Evolutionary conservation across 805 yeast genomes (phyloP).

Genomic region (Barnettozyma californica): DNA sequence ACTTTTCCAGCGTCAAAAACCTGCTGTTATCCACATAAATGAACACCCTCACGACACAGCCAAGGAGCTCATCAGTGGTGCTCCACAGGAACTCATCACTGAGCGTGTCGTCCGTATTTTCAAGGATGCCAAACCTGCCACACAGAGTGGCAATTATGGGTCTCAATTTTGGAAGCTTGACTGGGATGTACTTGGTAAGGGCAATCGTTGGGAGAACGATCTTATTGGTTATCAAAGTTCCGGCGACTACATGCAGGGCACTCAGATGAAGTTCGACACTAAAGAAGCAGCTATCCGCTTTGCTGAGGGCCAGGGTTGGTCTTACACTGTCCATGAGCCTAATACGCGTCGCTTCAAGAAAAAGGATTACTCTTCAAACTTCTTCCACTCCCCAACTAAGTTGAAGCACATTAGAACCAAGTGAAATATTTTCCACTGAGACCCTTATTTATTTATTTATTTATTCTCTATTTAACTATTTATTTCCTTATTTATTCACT

Average conservation of each 20-base stretch:
- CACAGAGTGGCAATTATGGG: slow-evolving; percentile 58
- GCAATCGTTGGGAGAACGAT: slow-evolving; percentile 86
- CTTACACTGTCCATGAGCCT: slow-evolving; percentile 77
- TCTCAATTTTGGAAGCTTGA: slow-evolving; percentile 66
- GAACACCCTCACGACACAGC: slow-evolving; percentile 29
- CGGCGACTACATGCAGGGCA: slow-evolving; percentile 77
- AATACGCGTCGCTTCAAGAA: slow-evolving; percentile 64
- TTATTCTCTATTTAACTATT: slow-evolving; percentile 10
- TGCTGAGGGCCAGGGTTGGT: slow-evolving; percentile 85
- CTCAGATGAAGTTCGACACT: slow-evolving; percentile 65
- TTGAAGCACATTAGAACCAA: slow-evolving; percentile 80
- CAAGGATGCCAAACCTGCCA: slow-evolving; percentile 73
- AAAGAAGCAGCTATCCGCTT: slow-evolving; percentile 74
- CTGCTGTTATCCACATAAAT: slow-evolving; percentile 14
- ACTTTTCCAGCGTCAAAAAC: not conserved
- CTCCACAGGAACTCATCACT: slow-evolving; percentile 58
- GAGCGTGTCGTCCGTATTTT: slow-evolving; percentile 71
- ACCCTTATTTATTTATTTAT: slow-evolving; percentile 7
- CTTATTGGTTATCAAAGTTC: slow-evolving; percentile 80
- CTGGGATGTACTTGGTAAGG: slow-evolving; percentile 75
- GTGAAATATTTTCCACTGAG: slow-evolving; percentile 27
- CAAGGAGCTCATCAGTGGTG: slow-evolving; percentile 68
- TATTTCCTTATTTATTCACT: slow-evolving; percentile 2
- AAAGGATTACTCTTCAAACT: slow-evolving; percentile 72
- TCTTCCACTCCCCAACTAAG: slow-evolving; percentile 61